phyloP scores from a whole-genome alignment of 192 early-diverging fungal genomes.

The Linnemannia schmuckeri region DNA sequence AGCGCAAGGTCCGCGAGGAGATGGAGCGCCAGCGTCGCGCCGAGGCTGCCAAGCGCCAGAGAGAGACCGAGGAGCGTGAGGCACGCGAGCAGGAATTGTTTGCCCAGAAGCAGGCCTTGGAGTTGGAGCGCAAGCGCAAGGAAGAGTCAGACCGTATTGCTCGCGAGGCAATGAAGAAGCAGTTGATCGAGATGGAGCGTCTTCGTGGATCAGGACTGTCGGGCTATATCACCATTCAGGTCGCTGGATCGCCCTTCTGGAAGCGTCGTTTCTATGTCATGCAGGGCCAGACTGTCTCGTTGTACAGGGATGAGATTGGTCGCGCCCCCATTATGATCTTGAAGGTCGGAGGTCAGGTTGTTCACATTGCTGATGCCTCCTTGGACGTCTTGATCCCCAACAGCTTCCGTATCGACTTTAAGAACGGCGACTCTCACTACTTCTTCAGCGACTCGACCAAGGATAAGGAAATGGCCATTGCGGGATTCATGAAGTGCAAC shows the following conservation, averaged over 20 bases:
- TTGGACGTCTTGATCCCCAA: constrained; percentile 66
- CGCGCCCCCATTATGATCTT: constrained; percentile 57
- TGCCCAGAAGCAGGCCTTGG: constrained; percentile 58
- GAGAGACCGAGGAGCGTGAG: constrained; percentile 45
- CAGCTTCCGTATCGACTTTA: constrained; percentile 62
- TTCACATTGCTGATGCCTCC: constrained; percentile 58
- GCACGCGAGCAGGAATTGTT: constrained; percentile 39
- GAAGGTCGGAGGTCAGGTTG: constrained; percentile 56
- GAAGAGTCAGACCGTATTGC: constrained; percentile 52
- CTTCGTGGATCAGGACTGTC: constrained; percentile 53
- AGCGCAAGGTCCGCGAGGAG: constrained; percentile 45
- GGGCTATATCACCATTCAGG: constrained; percentile 63
- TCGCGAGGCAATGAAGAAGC: constrained; percentile 59
- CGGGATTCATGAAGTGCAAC: constrained; percentile 62
- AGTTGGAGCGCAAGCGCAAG: constrained; percentile 67
- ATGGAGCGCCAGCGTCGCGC: constrained; percentile 57
- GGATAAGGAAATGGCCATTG: constrained; percentile 57
- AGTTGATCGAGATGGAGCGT: constrained; percentile 59
- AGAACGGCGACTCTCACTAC: constrained; percentile 58
- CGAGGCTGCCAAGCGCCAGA: constrained; percentile 48
- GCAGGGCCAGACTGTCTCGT: constrained; percentile 59
- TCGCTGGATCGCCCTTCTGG: constrained; percentile 66
- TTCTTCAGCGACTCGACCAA: constrained; percentile 63
- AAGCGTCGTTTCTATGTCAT: constrained; percentile 71
- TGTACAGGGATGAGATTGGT: constrained; percentile 65